Evolutionary conservation across 139 green algal genomes (phyloP), one percentile per base, ranked within the genome.

Genomic region (Chlamydomonas asymmetrica): DNA sequence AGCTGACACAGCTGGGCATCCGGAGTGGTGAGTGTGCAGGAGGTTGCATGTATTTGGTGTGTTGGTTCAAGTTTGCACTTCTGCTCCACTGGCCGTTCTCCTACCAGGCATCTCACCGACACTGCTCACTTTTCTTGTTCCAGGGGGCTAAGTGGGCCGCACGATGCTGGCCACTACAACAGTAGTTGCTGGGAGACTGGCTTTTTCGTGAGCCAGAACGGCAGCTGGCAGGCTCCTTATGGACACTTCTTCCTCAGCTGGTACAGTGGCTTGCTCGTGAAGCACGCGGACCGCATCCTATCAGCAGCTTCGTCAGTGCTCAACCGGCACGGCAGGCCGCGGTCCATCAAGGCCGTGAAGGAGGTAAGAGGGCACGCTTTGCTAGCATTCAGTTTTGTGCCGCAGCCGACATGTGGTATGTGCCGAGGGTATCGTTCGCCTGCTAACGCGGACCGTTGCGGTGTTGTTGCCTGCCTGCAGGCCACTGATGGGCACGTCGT

Each of bases 111-210:
- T n/a, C 34, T 59, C 8, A 3, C n/a, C 5, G 25, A 34, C 54
- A 7, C 25, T 62, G 54, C 54, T 62, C 10, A 35, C 9, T 23
- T 62, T 25, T 52, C 63, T 10, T n/a, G n/a, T 34, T 50, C 63
- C 73, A 97, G 93, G 94, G 94, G 93, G 20, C 73, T 87, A 10
- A 86, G 83, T 54, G 95, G 92, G 18, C 96, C 96, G 10, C 94
- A 98, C 71, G 95, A 99, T 76, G 89, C 91, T 1, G 95, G 96
- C 40, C 77, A 91, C 61, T 99, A 99, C 89, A 98, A 98, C 84
- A 89, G 89, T 66, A 82, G 78, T 41, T 88, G 88, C 49, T 90
- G 89, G 75, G 92, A 98, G 38, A 98, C 95, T 9, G 92, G 91
- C 25, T 99, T 99, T 80, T 99, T 99, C 79, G 76, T 87, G 10